Percentiles rank a stretch among this genome's conserved stretches.
phyloP scores from a whole-genome alignment of 495 filamentous ascomycete species.

The Xanthoparmelia taractica region DNA sequence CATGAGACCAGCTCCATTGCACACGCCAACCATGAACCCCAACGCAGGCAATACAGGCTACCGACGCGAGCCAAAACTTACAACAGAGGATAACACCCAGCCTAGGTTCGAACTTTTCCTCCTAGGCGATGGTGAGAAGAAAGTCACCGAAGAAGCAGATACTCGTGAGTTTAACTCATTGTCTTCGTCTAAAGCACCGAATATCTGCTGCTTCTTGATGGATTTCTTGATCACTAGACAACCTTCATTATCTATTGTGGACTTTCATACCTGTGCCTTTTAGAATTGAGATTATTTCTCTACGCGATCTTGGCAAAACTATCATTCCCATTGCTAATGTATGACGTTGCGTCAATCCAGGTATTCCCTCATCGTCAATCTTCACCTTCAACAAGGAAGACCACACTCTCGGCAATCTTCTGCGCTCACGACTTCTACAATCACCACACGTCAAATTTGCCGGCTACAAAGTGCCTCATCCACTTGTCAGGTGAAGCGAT shows the following conservation, averaged over 20 bases:
- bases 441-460: slow-evolving; percentile 73
- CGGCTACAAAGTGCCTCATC: slow-evolving; percentile 60
- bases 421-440: slow-evolving; percentile 71
- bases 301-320: slow-evolving; percentile 1
- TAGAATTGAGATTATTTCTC: background rate
- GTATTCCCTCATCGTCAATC: slow-evolving; percentile 71
- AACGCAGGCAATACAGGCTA: slow-evolving; percentile 4
- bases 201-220: background rate
- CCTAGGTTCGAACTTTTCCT: slow-evolving; percentile 85
- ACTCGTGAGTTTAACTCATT: slow-evolving; percentile 56
- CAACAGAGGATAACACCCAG: slow-evolving; percentile 22
- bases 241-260: background rate
- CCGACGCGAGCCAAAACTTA: background rate
- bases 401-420: slow-evolving; percentile 87
- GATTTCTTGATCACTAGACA: background rate
- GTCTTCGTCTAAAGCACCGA: background rate
- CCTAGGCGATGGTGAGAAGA: slow-evolving; percentile 79
- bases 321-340: background rate
- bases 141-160: slow-evolving; percentile 76
- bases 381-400: slow-evolving; percentile 97
- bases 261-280: background rate
- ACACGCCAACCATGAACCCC: slow-evolving; percentile 2
- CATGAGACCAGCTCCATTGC: background rate
- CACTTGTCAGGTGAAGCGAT: slow-evolving; percentile 38
- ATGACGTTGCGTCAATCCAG: slow-evolving; percentile 35